A percentile compares a stretch with the other conserved stretches of the same genome.
Evolutionary conservation across 345 rosid genomes (phyloP).

Genomic region (Eucalyptus tenuipes): DNA sequence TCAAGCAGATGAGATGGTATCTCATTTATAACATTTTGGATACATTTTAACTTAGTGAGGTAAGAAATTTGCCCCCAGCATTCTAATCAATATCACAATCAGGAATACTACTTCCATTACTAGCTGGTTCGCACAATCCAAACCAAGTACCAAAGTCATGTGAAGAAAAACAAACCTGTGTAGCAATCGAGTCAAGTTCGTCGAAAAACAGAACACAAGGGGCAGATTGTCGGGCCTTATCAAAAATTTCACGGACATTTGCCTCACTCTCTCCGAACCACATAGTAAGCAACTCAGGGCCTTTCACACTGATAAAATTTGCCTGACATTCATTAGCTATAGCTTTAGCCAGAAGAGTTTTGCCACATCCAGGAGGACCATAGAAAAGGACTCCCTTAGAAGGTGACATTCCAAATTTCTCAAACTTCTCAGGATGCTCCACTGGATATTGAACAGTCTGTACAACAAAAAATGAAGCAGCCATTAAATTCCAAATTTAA

Average conservation of each 20-base stretch:
- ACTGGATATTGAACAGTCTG: slow-evolving; percentile 99
- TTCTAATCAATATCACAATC: neutral
- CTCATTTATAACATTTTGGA: neutral
- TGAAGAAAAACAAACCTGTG: slow-evolving; percentile 37
- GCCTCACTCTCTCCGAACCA: slow-evolving; percentile 99
- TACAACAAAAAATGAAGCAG: neutral
- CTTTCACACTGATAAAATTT: slow-evolving; percentile 90
- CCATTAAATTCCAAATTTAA: neutral
- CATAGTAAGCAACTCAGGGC: slow-evolving; percentile 95
- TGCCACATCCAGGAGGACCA: slow-evolving; percentile 98
- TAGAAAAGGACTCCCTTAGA: slow-evolving; percentile 95
- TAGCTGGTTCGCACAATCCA: neutral
- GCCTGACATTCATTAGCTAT: slow-evolving; percentile 98
- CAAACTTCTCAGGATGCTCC: slow-evolving; percentile 98
- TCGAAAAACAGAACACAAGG: slow-evolving; percentile 96
- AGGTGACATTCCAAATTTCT: slow-evolving; percentile 97
- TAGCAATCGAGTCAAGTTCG: slow-evolving; percentile 95
- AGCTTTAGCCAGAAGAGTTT: slow-evolving; percentile 91
- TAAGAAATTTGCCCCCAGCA: neutral
- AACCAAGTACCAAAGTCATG: neutral
- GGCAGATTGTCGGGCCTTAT: slow-evolving; percentile 92
- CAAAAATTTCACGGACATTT: slow-evolving; percentile 91
- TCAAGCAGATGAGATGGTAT: neutral
- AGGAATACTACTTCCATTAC: neutral
- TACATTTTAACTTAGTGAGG: neutral